Evolutionary conservation across 1,284 basidiomycete genomes (phyloP), one percentile per base, ranked within the genome.

Genomic region (Cryptococcus maquisensis): DNA sequence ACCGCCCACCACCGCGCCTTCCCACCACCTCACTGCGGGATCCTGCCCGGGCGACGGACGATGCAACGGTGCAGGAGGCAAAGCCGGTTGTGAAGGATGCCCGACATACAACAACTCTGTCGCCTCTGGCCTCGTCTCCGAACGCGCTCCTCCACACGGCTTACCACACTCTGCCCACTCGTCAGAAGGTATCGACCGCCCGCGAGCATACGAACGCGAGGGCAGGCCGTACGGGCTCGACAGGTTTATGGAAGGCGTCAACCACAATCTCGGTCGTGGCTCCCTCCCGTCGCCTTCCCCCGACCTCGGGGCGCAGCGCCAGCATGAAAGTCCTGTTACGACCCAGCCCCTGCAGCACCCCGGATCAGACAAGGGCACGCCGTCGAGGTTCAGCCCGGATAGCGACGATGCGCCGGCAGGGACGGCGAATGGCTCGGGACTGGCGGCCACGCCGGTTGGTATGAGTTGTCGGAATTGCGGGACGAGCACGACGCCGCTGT

Each of bases 11-110:
- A 58, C 65, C 3, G 52, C 48, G 23, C 45, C 55, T 20, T 36
- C 55, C 18, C 32, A 28, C 42, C 61, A 55, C 47, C 67, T 66
- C 8, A 54, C 60, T 21, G 70, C 66, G 4, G 88, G 92, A 47
- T 91, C 91, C 18, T 97, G 93, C 75, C 93, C 93, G 6, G 93
- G 93, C 55, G 93, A 94, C 76, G 93, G 93, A 38, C 84, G 89
- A 63, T 97, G 93, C 77, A 90, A 97, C 77, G 93, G 93, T 60
- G 91, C 89, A 28, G 93, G 93, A 65, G 93, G 93, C 57, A 86
- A 90, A 63, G 84, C 84, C 56, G 87, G 88, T 60, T 97, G 93
- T 73, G 84, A 87, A 62, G 93, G 93, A 42, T 96, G 93, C 75
- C 93, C 93, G 12, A 92, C 92, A 40, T 91, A 85, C 79, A 97